Evolutionary conservation across 768 basidiomycete species (phyloP).

Genomic region (Amanita fuliginea): DNA sequence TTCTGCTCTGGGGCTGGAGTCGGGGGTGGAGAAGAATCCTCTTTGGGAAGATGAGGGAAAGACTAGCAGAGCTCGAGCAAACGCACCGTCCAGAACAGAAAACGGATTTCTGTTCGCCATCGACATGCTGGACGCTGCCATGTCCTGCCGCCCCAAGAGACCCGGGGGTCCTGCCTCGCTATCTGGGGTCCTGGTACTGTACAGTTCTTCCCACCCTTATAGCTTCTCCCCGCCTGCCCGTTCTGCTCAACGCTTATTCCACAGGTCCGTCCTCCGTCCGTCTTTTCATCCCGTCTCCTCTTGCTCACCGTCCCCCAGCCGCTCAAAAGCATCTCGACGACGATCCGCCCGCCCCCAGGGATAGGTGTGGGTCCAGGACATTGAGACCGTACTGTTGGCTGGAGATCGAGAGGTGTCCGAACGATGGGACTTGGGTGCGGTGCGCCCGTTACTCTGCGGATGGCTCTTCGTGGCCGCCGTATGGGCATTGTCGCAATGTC

Average conservation of each 20-base stretch:
- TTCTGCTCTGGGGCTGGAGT: constrained; percentile 24
- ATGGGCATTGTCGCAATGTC: constrained; percentile 81
- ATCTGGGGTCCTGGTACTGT: constrained; percentile 40
- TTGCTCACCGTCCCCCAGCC: constrained; percentile 29
- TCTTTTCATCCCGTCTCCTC: not conserved
- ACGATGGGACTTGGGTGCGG: constrained; percentile 90
- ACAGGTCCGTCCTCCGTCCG: constrained; percentile 39
- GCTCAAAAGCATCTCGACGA: constrained; percentile 87
- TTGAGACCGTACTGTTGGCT: constrained; percentile 78
- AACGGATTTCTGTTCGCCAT: constrained; percentile 85
- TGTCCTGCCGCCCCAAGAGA: constrained; percentile 1
- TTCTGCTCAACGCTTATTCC: constrained; percentile 39
- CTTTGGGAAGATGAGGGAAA: constrained; percentile 18
- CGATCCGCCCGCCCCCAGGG: constrained; percentile 59
- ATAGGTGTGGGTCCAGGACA: constrained; percentile 73
- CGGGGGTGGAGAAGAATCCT: constrained; percentile 34
- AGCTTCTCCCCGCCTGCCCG: not conserved
- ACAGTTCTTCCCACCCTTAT: constrained; percentile 25
- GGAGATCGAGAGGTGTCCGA: constrained; percentile 40
- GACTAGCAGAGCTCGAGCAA: constrained; percentile 1
- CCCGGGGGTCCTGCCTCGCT: constrained; percentile 6
- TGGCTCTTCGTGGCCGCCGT: constrained; percentile 53
- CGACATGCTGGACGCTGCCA: constrained; percentile 55
- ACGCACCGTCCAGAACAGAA: constrained; percentile 69
- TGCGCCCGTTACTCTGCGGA: constrained; percentile 29